Evolutionary conservation across 305 asterid species (phyloP), one percentile per base, ranked within the genome.

Genomic region (Fraxinus greggii): DNA sequence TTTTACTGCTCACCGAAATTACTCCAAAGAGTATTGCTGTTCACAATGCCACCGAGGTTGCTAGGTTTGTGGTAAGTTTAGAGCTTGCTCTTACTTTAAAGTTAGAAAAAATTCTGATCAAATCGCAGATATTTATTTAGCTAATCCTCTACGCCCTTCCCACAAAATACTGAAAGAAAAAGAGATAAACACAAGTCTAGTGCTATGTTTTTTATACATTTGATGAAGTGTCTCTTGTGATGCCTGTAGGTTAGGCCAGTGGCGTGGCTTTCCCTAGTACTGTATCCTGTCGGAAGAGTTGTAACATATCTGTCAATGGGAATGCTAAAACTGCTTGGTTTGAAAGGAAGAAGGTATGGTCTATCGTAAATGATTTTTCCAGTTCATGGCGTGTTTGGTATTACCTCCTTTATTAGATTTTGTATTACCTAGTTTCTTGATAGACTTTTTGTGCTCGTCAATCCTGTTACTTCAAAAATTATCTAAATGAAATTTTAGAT

Each of bases 11-110:
- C 83, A 97, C 99, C 35, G 99, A 97, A 90, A 97, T 97, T 80
- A 97, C 99, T 82, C 99, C 99, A 45, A 97, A 97, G 88, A 97
- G 99, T 88, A 86, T 97, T 82, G 99, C 99, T 81, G 99, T 97
- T 83, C 98, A 97, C 87, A 93, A 97, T 93, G 98, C 99, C 83
- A 91, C 98, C 0, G 98, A 97, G 86, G 98, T 95, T 76, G 99
- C 95, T 59, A 93, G 94, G 82, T 81, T 97, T 89, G 99, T 97
- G 99, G 99, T 97, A 89, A 90, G 98, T 90, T 78, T 82, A 54
- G 28, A 80, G 48, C 86, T 84, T 73, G 21, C 81, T 42, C 72
- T 82, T 77, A 45, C 51, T 84, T 78, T 26, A 48, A 75, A 72
- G 69, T 82, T 59, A 51, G 3, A 80, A 23, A 35, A 45, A 38